Conservation (phyloP, 768 basidiomycete genomes). For the Termitomyces eurrhizus region DNA sequence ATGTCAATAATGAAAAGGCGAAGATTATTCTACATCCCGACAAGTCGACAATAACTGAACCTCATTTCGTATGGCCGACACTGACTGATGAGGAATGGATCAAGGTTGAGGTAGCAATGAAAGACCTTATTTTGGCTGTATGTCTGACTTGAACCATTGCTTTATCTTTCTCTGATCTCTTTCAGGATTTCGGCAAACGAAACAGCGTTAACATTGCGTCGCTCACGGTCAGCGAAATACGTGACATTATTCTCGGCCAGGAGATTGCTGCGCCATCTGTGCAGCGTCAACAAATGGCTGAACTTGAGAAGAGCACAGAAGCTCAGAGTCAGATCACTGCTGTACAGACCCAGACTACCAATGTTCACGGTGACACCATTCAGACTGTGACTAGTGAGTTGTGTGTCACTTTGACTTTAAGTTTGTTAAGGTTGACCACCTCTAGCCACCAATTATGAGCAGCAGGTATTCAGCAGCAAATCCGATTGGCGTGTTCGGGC, state of each 20-base stretch:
- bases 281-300: slow-evolving; percentile 99
- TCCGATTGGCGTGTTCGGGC: slow-evolving; percentile 99
- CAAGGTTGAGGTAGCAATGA: slow-evolving; percentile 98
- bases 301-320: slow-evolving; percentile 94
- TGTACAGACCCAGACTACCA: slow-evolving; percentile 96
- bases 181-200: slow-evolving; percentile 93
- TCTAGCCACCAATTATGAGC: slow-evolving; percentile 92
- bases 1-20: slow-evolving; percentile 99
- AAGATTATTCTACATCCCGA: slow-evolving; percentile 98
- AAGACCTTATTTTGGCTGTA: slow-evolving; percentile 90
- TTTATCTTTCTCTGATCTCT: slow-evolving; percentile 3
- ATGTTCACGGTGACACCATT: slow-evolving; percentile 94
- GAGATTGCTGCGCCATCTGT: slow-evolving; percentile 95
- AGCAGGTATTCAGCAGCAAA: slow-evolving; percentile 98
- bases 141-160: slow-evolving; percentile 15
- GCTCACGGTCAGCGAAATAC: slow-evolving; percentile 91
- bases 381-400: slow-evolving; percentile 86
- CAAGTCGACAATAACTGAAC: slow-evolving; percentile 94
- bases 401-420: slow-evolving; percentile 1
- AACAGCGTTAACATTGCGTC: slow-evolving; percentile 99
- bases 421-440: slow-evolving; percentile 6
- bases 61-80: slow-evolving; percentile 97
- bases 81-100: slow-evolving; percentile 96
- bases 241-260: slow-evolving; percentile 98
- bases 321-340: slow-evolving; percentile 95